Evolutionary conservation across 2,329 filamentous ascomycete genomes (phyloP).

Genomic region (Aspergillus calidoustus): DNA sequence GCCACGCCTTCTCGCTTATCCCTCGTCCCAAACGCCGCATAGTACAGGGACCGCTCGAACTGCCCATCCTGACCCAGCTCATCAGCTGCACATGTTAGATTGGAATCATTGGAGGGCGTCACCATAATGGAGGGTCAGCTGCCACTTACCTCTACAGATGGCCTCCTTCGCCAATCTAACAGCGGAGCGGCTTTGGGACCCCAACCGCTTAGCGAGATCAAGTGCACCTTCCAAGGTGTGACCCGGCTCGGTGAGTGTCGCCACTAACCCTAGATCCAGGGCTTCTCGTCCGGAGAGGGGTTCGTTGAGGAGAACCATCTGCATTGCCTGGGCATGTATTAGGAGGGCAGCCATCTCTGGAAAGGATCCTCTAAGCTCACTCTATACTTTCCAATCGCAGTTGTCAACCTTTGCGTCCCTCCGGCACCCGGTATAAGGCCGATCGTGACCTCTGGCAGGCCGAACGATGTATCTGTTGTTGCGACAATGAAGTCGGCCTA

Average conservation of each 20-base stretch:
- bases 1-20: conserved; percentile 18
- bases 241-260: conserved; percentile 5
- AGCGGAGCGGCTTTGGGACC: conserved; percentile 8
- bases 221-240: conserved; percentile 4
- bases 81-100: conserved; percentile 12
- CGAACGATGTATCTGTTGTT: neutral
- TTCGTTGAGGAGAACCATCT: conserved; percentile 15
- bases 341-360: neutral
- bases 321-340: conserved; percentile 10
- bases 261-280: conserved; percentile 5
- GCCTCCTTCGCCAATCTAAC: conserved; percentile 16
- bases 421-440: conserved; percentile 19
- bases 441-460: conserved; percentile 15
- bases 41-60: conserved; percentile 16
- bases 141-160: conserved; percentile 13
- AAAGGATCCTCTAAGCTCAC: neutral
- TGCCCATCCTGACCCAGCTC: conserved; percentile 11
- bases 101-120: neutral
- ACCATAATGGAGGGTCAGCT: neutral
- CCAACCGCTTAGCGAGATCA: conserved; percentile 10
- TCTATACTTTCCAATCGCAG: conserved; percentile 16
- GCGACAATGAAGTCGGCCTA: conserved; percentile 20
- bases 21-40: conserved; percentile 12
- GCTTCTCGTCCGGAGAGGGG: conserved; percentile 13
- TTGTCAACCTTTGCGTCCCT: conserved; percentile 16